A percentile compares a stretch with the other conserved stretches of the same genome.
Evolutionary conservation across 2,329 filamentous ascomycete genomes (phyloP).

Genomic region (Akanthomyces muscarius): DNA sequence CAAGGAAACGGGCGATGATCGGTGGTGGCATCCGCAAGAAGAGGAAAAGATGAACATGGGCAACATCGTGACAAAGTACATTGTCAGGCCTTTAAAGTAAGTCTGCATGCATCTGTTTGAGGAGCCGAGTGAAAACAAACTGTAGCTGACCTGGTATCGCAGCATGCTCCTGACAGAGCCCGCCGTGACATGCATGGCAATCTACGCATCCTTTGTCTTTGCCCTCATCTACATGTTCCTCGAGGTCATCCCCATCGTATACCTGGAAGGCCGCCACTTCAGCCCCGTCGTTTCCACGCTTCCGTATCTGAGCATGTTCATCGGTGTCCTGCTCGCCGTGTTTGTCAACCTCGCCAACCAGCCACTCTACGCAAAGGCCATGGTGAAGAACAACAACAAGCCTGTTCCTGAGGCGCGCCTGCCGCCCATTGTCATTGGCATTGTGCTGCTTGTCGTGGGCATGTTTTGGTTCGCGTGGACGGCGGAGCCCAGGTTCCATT

Average conservation of each 20-base stretch:
- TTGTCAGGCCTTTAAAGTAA: conserved; percentile 32
- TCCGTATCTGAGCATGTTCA: conserved; percentile 45
- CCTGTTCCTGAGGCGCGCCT: conserved; percentile 50
- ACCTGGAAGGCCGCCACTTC: conserved; percentile 49
- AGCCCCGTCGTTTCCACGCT: conserved; percentile 49
- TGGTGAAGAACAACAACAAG: conserved; percentile 33
- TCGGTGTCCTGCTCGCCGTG: conserved; percentile 45
- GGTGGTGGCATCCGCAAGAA: conserved; percentile 36
- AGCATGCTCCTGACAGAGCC: conserved; percentile 47
- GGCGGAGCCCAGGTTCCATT: conserved; percentile 38
- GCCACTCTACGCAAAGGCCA: conserved; percentile 34
- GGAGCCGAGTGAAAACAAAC: not conserved
- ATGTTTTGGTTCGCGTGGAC: conserved; percentile 64
- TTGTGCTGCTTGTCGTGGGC: conserved; percentile 49
- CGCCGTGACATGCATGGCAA: conserved; percentile 52
- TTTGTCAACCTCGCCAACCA: conserved; percentile 40
- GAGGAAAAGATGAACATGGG: conserved; percentile 41
- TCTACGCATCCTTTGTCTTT: conserved; percentile 52
- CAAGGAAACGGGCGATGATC: conserved; percentile 42
- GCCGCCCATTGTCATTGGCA: conserved; percentile 53
- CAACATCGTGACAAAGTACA: conserved; percentile 43
- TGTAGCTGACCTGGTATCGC: not conserved
- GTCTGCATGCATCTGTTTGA: not conserved
- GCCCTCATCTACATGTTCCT: conserved; percentile 55
- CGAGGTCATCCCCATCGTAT: conserved; percentile 53